Conservation (phyloP, 2,329 filamentous ascomycete species). For the Aspergillus neotritici region DNA sequence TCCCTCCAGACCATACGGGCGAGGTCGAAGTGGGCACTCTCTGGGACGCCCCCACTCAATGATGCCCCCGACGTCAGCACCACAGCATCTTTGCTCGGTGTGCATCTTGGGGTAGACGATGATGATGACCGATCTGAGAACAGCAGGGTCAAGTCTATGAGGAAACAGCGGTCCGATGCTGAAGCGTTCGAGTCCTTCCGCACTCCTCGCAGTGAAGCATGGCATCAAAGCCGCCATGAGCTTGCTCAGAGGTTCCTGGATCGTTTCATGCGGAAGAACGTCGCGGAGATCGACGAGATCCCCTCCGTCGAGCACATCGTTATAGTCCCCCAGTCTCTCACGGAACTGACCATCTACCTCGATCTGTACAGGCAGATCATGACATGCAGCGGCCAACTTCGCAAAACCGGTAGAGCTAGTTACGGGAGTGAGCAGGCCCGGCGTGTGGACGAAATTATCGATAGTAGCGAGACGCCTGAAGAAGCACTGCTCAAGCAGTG, state of each 20-base stretch:
- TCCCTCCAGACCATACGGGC: conserved; percentile 45
- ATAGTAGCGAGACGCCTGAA: conserved; percentile 43
- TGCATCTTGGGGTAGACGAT: conserved; percentile 52
- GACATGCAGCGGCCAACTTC: conserved; percentile 44
- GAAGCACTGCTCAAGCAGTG: conserved; percentile 50
- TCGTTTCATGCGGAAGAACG: conserved; percentile 47
- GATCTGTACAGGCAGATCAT: conserved; percentile 52
- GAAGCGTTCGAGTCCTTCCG: conserved; percentile 54
- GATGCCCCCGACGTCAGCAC: conserved; percentile 56
- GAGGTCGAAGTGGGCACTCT: conserved; percentile 56
- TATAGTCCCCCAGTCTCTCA: conserved; percentile 40
- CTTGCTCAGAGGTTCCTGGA: conserved; percentile 53
- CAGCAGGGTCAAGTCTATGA: conserved; percentile 37
- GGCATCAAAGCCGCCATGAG: conserved; percentile 48
- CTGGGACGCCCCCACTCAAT: conserved; percentile 55
- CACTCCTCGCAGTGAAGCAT: conserved; percentile 45
- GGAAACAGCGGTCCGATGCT: conserved; percentile 33
- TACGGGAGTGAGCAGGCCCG: conserved; percentile 25
- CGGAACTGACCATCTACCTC: conserved; percentile 50
- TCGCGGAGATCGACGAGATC: conserved; percentile 43
- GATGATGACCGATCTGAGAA: conserved; percentile 42
- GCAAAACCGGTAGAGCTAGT: conserved; percentile 18
- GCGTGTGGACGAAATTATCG: conserved; percentile 44
- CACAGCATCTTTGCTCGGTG: conserved; percentile 52
- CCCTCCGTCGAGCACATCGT: conserved; percentile 40